A percentile compares a stretch with the other conserved stretches of the same genome.
phyloP scores from a whole-genome alignment of 2,329 filamentous ascomycete genomes.

The Epichloe elymi region DNA sequence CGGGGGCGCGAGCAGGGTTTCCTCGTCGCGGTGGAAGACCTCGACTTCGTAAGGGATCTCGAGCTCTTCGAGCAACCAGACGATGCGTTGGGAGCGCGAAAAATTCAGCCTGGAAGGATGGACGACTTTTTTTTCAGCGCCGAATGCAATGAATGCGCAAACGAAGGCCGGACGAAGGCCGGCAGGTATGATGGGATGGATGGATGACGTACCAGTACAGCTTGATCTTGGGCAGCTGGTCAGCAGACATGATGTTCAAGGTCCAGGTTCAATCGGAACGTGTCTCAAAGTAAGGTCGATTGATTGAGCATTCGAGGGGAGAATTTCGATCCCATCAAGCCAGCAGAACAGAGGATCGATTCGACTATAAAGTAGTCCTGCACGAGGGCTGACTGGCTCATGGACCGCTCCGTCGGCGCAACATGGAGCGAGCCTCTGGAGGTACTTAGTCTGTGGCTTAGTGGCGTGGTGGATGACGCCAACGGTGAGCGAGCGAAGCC shows the following conservation, averaged over 20 bases:
- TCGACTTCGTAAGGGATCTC: constrained; percentile 68
- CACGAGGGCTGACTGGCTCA: not conserved
- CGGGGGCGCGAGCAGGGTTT: constrained; percentile 55
- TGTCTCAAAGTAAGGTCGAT: not conserved
- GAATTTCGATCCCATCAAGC: not conserved
- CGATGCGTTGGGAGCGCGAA: constrained; percentile 68
- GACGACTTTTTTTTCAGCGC: too few relatives aligned
- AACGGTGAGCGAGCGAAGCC: too few relatives aligned
- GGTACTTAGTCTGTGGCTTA: too few relatives aligned
- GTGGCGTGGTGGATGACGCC: too few relatives aligned
- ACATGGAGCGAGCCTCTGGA: not conserved
- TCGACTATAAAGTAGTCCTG: not conserved
- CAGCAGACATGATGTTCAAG: not conserved
- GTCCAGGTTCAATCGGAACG: not conserved
- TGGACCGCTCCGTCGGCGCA: not conserved
- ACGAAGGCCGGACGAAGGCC: not conserved
- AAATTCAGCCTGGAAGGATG: constrained; percentile 55
- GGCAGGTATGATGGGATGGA: not conserved
- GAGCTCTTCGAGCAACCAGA: constrained; percentile 80
- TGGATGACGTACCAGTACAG: constrained; percentile 48
- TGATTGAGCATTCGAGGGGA: not conserved
- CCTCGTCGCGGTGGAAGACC: constrained; percentile 55
- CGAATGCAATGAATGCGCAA: not conserved
- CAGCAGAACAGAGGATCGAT: not conserved
- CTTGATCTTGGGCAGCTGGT: constrained; percentile 37